Evolutionary conservation across 208 protist genomes (phyloP).

Genomic region (Leishmania aethiopica): DNA sequence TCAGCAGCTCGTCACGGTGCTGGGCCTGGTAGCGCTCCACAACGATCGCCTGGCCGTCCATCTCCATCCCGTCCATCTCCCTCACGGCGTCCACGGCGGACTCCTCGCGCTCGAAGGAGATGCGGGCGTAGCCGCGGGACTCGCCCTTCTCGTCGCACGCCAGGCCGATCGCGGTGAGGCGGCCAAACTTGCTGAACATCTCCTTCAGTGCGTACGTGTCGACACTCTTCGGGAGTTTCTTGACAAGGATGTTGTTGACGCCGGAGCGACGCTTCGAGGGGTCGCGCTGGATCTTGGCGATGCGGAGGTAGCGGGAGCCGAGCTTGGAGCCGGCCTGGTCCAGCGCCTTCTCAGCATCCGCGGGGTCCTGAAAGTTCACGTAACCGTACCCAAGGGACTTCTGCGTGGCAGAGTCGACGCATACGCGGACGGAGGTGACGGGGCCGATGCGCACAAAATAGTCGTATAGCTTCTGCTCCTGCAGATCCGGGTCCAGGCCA

Average conservation of each 20-base stretch:
- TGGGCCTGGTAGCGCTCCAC: conserved; percentile 96
- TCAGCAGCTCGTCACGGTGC: conserved; percentile 91
- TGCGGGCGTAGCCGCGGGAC: conserved; percentile 96
- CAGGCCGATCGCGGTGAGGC: conserved; percentile 92
- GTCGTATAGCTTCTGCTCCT: conserved; percentile 97
- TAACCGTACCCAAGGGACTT: conserved; percentile 99
- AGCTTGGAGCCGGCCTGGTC: conserved; percentile 97
- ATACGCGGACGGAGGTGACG: conserved; percentile 98
- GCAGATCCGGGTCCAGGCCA: conserved; percentile 95
- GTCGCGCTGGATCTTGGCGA: conserved; percentile 99
- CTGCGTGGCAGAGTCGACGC: conserved; percentile 96
- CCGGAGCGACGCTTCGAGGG: conserved; percentile 97
- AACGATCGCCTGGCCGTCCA: conserved; percentile 92
- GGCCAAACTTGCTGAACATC: conserved; percentile 94
- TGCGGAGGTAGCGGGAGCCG: conserved; percentile 93
- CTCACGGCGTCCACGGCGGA: conserved; percentile 92
- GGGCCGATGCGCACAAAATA: conserved; percentile 97
- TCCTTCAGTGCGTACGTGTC: conserved; percentile 96
- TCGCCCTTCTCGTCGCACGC: conserved; percentile 91
- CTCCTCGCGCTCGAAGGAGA: conserved; percentile 96
- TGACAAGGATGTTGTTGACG: conserved; percentile 98
- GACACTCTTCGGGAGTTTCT: conserved; percentile 96
- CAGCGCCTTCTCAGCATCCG: conserved; percentile 98
- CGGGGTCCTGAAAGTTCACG: conserved; percentile 98
- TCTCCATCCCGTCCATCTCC: conserved; percentile 85